These are phyloP conservation scores for Margaritispora aquatica DNA, from an alignment of 495 filamentous ascomycete genomes.

Conservation along the genomic window DNA sequence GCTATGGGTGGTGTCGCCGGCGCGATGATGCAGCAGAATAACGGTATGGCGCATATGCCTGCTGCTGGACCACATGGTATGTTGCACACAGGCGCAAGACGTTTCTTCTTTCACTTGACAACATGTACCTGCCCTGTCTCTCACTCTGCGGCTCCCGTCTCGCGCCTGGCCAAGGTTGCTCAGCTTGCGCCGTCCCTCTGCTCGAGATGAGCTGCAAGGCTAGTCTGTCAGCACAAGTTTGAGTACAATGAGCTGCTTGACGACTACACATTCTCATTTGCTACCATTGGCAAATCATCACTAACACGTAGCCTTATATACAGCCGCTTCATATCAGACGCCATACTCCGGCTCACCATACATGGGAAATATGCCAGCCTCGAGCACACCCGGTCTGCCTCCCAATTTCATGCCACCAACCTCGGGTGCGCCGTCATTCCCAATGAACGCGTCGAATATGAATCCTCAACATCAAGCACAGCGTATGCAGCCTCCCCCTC, in stretches of 20 bases:
- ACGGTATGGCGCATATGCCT: slow-evolving; percentile 25
- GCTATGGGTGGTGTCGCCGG: slow-evolving; percentile 21
- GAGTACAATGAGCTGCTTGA: slow-evolving; percentile 15
- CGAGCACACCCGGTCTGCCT: slow-evolving; percentile 35
- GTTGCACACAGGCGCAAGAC: slow-evolving; percentile 14
- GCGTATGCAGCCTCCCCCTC: slow-evolving; percentile 32
- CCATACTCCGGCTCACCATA: slow-evolving; percentile 47
- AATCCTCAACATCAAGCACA: slow-evolving; percentile 38
- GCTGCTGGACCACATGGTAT: slow-evolving; percentile 21
- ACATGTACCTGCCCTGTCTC: background rate
- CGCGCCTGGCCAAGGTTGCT: background rate
- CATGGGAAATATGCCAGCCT: slow-evolving; percentile 28
- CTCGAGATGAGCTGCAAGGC: background rate
- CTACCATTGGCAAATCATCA: slow-evolving; percentile 6
- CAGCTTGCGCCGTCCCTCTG: background rate
- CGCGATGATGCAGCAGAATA: slow-evolving; percentile 24
- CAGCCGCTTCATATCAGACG: slow-evolving; percentile 45
- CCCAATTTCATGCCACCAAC: slow-evolving; percentile 44
- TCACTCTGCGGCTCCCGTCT: background rate
- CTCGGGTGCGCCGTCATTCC: slow-evolving; percentile 32
- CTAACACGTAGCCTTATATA: slow-evolving; percentile 15
- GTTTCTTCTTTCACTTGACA: background rate
- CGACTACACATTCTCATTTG: slow-evolving; percentile 9
- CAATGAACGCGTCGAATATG: slow-evolving; percentile 32
- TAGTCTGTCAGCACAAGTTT: background rate